These are phyloP conservation scores for Fusarium hostae DNA, from an alignment of 2,329 filamentous ascomycete species.

Conservation along the genomic window DNA sequence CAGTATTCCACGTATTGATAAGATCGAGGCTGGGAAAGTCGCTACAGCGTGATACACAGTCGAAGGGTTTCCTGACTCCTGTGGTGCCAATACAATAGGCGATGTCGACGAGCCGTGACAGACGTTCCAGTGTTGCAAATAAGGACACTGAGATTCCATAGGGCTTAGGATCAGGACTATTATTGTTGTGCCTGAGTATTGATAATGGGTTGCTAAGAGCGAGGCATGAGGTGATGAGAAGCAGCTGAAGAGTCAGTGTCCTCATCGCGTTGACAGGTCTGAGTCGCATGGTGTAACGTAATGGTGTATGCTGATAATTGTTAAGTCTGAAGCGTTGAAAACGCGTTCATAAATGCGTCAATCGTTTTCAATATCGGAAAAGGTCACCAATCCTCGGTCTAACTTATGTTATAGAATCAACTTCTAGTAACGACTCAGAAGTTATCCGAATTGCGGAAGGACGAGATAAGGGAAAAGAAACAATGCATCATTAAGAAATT, in stretches of 20 bases:
- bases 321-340: not conserved
- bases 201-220: constrained; percentile 19
- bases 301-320: not conserved
- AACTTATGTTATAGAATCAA: not conserved
- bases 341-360: not conserved
- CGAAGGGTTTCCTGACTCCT: constrained; percentile 85
- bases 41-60: constrained; percentile 83
- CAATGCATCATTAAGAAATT: constrained; percentile 8
- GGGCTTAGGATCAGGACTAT: constrained; percentile 50
- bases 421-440: not conserved
- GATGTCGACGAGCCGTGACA: constrained; percentile 92
- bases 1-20: constrained; percentile 89
- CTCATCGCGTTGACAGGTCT: not conserved
- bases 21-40: constrained; percentile 86
- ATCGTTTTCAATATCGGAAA: not conserved
- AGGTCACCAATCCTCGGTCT: not conserved
- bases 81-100: constrained; percentile 90
- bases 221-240: constrained; percentile 22
- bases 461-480: not conserved
- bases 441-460: not conserved
- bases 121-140: constrained; percentile 85
- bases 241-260: constrained; percentile 34
- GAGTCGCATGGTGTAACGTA: constrained; percentile 20
- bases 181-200: constrained; percentile 14
- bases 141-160: constrained; percentile 56